Percentiles rank a stretch among this genome's conserved stretches.
These are phyloP conservation scores for Aspergillus campestris DNA, from an alignment of 495 filamentous ascomycete species.

Conservation along the genomic window DNA sequence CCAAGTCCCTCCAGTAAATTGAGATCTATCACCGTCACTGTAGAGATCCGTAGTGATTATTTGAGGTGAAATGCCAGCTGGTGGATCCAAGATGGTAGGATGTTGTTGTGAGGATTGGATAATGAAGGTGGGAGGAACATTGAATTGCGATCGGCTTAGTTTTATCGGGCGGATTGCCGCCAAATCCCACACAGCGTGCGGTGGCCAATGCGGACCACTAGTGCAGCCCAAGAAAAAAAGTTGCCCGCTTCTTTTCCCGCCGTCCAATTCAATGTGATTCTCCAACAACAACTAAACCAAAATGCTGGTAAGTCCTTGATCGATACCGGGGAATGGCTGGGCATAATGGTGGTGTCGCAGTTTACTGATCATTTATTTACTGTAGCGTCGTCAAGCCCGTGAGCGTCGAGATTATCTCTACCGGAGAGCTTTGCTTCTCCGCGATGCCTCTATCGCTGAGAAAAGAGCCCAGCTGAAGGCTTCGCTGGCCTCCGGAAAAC, in stretches of 20 bases:
- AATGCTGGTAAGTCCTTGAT: conserved; percentile 35
- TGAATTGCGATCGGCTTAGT: conserved; percentile 16
- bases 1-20: too few species aligned
- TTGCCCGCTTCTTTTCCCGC: conserved; percentile 20
- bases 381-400: conserved; percentile 68
- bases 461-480: conserved; percentile 81
- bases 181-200: conserved; percentile 30
- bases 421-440: conserved; percentile 67
- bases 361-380: conserved; percentile 8
- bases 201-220: conserved; percentile 18
- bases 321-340: too few species aligned
- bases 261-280: conserved; percentile 2
- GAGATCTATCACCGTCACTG: conserved; percentile 1
- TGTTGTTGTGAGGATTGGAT: conserved; percentile 6
- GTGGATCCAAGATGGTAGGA: conserved; percentile 7
- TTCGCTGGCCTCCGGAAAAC: conserved; percentile 76
- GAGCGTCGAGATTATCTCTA: conserved; percentile 94
- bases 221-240: conserved; percentile 39
- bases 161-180: conserved; percentile 20
- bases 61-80: background rate
- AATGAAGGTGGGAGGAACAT: conserved; percentile 1
- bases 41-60: background rate
- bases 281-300: conserved; percentile 9
- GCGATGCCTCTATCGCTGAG: conserved; percentile 85
- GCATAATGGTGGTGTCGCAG: too few species aligned